Evolutionary conservation across 2,329 filamentous ascomycete species (phyloP), one percentile per base, ranked within the genome.

Genomic region (Passalora sequoiae): DNA sequence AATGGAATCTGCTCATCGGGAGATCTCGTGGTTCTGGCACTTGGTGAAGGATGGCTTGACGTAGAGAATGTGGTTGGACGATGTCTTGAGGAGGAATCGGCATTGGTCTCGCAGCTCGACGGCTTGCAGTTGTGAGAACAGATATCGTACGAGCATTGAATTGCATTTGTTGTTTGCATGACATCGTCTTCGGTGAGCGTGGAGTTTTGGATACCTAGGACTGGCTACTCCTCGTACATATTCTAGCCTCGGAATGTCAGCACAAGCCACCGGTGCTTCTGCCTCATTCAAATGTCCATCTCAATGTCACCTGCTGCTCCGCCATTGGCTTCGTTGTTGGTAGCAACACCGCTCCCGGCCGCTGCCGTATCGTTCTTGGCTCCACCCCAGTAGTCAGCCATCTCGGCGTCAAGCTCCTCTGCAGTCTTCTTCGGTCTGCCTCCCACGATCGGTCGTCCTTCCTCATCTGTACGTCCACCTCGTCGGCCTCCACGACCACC

Each of bases 401-500:
- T 96, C 68, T 96, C 89, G n/a, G 86, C 87, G 64, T 96, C 89
- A 29, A 96, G 73, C 63, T 96, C 87, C 58, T 94, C 86, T 55
- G 89, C 84, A 0, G 89, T 95, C 76, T 94, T 95, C 67, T 80
- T 84, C 2, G 81, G 75, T 37, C 86, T 77, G 28, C 63, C 64
- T 32, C 61, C 59, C 5, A 59, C 60, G 9, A 58, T 33, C 4
- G 57, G 51, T 31, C 60, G 51, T 6, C 76, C 75, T 40, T 78
- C 74, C 13, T 70, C 72, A 35, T 70, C 70, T 22, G 58, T 47
- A 24, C 68, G 64, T 6, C 45, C 32, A 20, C 54, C 45, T 8
- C 56, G 49, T n/a, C 49, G 40, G 33, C 70, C 69, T 47, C 66
- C 62, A 12, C 63, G 62, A 25, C 72, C 68, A 16, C 66, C 65